Evolutionary conservation across 768 basidiomycete species (phyloP), one percentile per base, ranked within the genome.

Genomic region (Lactarius psammicola): DNA sequence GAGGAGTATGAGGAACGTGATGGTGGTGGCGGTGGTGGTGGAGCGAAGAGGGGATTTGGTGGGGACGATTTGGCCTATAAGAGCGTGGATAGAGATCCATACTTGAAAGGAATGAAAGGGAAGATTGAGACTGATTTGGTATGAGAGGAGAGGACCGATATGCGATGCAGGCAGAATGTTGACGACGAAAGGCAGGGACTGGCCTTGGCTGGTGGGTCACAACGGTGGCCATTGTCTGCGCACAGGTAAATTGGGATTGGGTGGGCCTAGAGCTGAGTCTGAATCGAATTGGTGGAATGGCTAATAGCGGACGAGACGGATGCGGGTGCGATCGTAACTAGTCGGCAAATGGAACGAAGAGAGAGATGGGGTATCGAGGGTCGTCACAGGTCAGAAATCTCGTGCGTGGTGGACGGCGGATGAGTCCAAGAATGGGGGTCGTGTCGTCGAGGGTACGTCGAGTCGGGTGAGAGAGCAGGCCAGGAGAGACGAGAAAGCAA

Each of bases 261-360:
- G 60, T 17, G 57, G 63, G 59, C 60, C 60, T 61, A 44, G 60
- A 66, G 65, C 66, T 67, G 66, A 67, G 61, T 67, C 42, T 55
- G 57, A 67, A 66, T 44, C 18, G 59, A 33, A 38, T 55, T 34
- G 31, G 51, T 31, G 59, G 8, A 26, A 54, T 38, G 60, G 60
- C 34, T 60, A 23, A 34, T 9, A 26, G 42, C 51, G 34, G 46
- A 18, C 59, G 55, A 26, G 54, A 36, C 61, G 60, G 66, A 31
- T 36, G 62, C 61, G 66, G 66, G 59, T 67, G 66, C 66, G 66
- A 66, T 66, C 65, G 65, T 63, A 46, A 63, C 65, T 66, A 59
- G 61, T 66, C 65, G 61, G 61, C 31, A 58, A 62, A 66, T 59
- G 60, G 61, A 62, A 59, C 34, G 28, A 60, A 59, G 18, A 46